Percentiles rank a stretch among this genome's conserved stretches.
phyloP scores from a whole-genome alignment of 768 basidiomycete species.

The Podaxis sp. region DNA sequence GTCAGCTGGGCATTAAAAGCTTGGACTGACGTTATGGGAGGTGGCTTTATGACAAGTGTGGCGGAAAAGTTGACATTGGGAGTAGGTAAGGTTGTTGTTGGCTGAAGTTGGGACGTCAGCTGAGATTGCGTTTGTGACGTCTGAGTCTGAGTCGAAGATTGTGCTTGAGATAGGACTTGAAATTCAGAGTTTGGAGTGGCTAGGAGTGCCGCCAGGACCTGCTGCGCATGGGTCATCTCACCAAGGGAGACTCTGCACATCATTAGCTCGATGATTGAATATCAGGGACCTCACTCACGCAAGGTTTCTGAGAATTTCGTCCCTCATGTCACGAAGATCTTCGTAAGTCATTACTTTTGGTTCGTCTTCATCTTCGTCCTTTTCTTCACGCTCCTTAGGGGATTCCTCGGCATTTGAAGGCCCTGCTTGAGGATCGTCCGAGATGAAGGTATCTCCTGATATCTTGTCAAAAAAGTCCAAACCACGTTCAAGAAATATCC shows the following conservation, averaged over 20 bases:
- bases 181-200: constrained; percentile 21
- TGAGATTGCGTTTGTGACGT: neutral
- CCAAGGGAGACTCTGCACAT: constrained; percentile 60
- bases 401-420: constrained; percentile 21
- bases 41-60: constrained; percentile 61
- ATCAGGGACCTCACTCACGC: constrained; percentile 45
- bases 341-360: constrained; percentile 63
- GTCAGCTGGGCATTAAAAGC: constrained; percentile 69
- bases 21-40: constrained; percentile 61
- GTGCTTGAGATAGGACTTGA: constrained; percentile 14
- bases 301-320: constrained; percentile 65
- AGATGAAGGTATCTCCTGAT: constrained; percentile 10
- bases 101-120: constrained; percentile 10
- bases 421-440: constrained; percentile 20
- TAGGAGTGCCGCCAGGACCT: constrained; percentile 60
- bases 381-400: constrained; percentile 22
- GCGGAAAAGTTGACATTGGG: constrained; percentile 40
- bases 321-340: constrained; percentile 69
- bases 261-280: constrained; percentile 10
- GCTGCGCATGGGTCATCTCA: constrained; percentile 75
- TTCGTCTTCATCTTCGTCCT: constrained; percentile 21
- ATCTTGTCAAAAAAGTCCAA: constrained; percentile 62
- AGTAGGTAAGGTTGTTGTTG: constrained; percentile 19
- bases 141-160: neutral
- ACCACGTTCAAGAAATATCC: constrained; percentile 74